Percentiles rank a stretch among this genome's conserved stretches.
These are phyloP conservation scores for Circinella umbellata DNA, from an alignment of 371 early-diverging fungal genomes.

Conservation along the genomic window DNA sequence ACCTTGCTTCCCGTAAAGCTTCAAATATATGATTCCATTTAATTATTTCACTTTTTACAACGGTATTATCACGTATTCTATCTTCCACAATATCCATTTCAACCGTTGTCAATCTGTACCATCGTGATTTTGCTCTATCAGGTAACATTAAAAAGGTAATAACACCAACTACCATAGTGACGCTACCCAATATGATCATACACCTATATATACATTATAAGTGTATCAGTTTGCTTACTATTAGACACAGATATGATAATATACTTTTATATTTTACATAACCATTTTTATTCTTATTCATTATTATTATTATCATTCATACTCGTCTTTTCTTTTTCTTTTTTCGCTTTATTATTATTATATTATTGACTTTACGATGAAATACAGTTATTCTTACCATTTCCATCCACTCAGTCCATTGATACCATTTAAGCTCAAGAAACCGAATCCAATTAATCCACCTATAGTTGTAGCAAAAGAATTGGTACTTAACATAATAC, in stretches of 20 bases:
- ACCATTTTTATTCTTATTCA: too few species aligned
- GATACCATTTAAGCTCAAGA: conserved; percentile 47
- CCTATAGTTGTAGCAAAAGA: conserved; percentile 34
- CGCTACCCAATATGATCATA: conserved; percentile 37
- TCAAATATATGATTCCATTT: conserved; percentile 28
- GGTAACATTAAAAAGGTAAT: conserved; percentile 35
- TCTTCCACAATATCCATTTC: conserved; percentile 37
- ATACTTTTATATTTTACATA: too few species aligned
- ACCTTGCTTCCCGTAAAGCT: conserved; percentile 31
- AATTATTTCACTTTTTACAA: conserved; percentile 31
- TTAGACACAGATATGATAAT: too few species aligned
- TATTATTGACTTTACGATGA: too few species aligned
- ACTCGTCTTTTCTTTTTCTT: too few species aligned
- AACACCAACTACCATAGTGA: conserved; percentile 29
- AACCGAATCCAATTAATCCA: conserved; percentile 63
- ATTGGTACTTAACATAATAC: conserved; percentile 31
- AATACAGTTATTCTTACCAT: conserved; percentile 37
- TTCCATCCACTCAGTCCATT: conserved; percentile 54
- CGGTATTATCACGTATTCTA: conserved; percentile 34
- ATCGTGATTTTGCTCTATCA: conserved; percentile 32
- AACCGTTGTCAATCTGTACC: conserved; percentile 30
- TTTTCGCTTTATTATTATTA: too few species aligned
- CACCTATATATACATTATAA: conserved; percentile 21
- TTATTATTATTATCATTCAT: too few species aligned
- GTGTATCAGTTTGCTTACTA: too few species aligned